Conservation (phyloP, 768 basidiomycete genomes). For the Suillus cothurnatus region DNA sequence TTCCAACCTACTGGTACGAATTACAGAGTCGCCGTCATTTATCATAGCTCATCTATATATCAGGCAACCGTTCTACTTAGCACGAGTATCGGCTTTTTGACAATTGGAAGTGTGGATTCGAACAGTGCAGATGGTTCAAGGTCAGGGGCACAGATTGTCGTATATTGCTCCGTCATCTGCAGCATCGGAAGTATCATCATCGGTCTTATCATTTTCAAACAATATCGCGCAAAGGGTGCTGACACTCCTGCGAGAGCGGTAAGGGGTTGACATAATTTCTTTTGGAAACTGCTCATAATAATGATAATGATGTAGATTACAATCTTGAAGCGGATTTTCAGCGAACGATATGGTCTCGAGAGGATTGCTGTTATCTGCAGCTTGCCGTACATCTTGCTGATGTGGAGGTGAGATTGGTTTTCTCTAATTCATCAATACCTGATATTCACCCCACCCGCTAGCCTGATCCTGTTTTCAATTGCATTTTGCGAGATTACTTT, state of each 20-base stretch:
- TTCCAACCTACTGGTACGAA: conserved; percentile 30
- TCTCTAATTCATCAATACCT: not conserved
- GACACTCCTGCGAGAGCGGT: conserved; percentile 35
- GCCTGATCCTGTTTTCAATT: conserved; percentile 36
- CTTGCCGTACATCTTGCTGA: conserved; percentile 42
- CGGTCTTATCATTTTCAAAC: conserved; percentile 34
- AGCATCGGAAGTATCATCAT: conserved; percentile 31
- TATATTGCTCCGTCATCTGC: conserved; percentile 31
- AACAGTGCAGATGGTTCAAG: conserved; percentile 10
- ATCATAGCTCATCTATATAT: not conserved
- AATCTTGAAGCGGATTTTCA: conserved; percentile 29
- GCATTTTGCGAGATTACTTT: conserved; percentile 37
- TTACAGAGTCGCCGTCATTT: not conserved
- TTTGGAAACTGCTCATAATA: conserved; percentile 5
- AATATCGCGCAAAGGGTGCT: conserved; percentile 34
- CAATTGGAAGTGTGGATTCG: conserved; percentile 17
- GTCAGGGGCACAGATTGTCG: conserved; percentile 25
- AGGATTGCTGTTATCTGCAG: conserved; percentile 42
- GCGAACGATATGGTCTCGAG: conserved; percentile 33
- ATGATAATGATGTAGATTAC: conserved; percentile 22
- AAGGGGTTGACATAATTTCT: not conserved
- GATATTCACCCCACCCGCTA: conserved; percentile 11
- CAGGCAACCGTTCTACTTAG: conserved; percentile 33
- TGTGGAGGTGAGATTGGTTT: conserved; percentile 37
- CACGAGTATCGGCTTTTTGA: conserved; percentile 28